Base-by-base conservation (phyloP, 768 basidiomycete genomes). In the Termitomyces eurrhizus region DNA sequence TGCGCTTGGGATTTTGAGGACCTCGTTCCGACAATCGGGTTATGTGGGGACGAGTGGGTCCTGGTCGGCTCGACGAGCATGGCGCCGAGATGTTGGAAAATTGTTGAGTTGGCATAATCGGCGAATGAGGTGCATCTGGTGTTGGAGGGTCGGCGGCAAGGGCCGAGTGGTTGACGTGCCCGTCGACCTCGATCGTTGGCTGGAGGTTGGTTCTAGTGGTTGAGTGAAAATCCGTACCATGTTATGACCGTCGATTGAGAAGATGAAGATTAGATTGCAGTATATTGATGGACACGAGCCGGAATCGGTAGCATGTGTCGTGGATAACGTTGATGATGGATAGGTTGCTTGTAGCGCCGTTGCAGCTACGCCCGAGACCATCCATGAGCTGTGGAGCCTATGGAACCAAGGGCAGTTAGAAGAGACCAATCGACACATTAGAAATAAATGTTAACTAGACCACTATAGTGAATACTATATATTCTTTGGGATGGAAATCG, bases 121-220 rank as follows among this genome's bases (percentile, higher is more conserved):
- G 29, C 56, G 4, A 50, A 50, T 4, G 48, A 14, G 3, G 36
- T 41, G 13, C 26, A 46, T 12, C 57, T 48, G 4, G 11, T 3
- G 29, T 7, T 57, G 4, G 57, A 37, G 7, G 50, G 26, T 57
- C 57, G 1, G 50, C 57, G 1, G 37, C 11, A 18, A 57, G 36
- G 24, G 57, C 48, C 24, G 33, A 24, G 37, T 57, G 57, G 36
- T 50, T 50, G 21, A 57, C 48, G 5, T 83, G 81, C 16, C 73
- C 72, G 61, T 81, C 78, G 36, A 83, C 76, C 1, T 75, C 69
- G 65, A 83, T 80, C 68, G 64, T 72, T 80, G 42, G 67, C 69
- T 8, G 71, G 66, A 58, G 67, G 68, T 64, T 72, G 74, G 24
- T 70, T 50, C 72, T 62, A 35, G 69, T 29, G 29, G 29, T 29